Base-by-base conservation (phyloP, 2,329 filamentous ascomycete genomes). In the Lasiodiplodia sp. region DNA sequence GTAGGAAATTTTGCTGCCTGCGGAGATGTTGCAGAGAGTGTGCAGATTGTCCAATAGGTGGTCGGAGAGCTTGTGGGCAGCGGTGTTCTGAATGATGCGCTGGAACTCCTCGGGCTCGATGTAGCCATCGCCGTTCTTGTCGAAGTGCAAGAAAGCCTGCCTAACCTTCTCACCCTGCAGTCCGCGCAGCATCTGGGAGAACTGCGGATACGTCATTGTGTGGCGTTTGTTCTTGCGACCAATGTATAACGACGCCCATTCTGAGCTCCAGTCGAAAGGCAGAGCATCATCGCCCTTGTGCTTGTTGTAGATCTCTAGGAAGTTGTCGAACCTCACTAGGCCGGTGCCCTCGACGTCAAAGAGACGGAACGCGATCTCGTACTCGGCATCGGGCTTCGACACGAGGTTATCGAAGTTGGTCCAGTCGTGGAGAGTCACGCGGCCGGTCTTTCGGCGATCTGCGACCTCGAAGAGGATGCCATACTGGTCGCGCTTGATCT, bases 41-140 rank as follows among this genome's bases (percentile, higher is more conserved):
- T 92, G 90, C 57, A 99, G 87, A 81, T 98, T 95, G 73, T 94
- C 90, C 62, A 99, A 87, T 52, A 99, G 85, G 80, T 99, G 94
- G 81, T 99, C 96, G 0, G 95, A 98, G 71, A 99, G 90, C 88
- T 99, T 99, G 85, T 99, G 96, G 76, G 88, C 91, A 18, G 94
- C 90, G 1, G 94, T 98, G 82, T 97, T 93, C 69, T 92, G 86
- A 77, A 99, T 97, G 82, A 99, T 99, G 81, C 92, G 91, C 85
- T 97, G 93, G 81, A 99, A 99, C 73, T 99, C 92, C 72, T 96
- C 92, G 0, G 96, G 94, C 79, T 96, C 91, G 74, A 99, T 98
- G 84, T 93, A 98, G 68, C 96, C 96, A 78, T 97, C 94, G 65
- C 90, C 91, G 76, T 97, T 92, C 81, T 90, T 92, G 83, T 99